Conservation (phyloP, 768 basidiomycete species). For the Termitomyces bulborhizus region DNA sequence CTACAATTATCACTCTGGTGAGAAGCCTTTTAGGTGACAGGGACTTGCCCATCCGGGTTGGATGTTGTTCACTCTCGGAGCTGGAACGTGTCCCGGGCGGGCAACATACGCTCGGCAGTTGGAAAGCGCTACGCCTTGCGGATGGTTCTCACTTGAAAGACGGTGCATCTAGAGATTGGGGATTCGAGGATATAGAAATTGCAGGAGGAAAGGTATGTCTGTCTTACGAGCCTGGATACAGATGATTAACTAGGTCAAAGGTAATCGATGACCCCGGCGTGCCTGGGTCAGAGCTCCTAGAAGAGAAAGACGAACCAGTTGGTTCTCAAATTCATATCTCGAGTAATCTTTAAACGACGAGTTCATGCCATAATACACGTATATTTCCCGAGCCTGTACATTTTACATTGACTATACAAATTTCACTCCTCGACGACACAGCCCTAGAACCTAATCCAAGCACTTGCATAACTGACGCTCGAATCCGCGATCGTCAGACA, state of each 20-base stretch:
- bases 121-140: slow-evolving; percentile 43
- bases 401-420: background rate
- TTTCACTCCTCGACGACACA: background rate
- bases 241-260: slow-evolving; percentile 23
- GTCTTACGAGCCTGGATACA: background rate
- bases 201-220: slow-evolving; percentile 48
- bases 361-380: background rate
- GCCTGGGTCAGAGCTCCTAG: slow-evolving; percentile 57
- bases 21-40: slow-evolving; percentile 52
- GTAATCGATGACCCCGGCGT: slow-evolving; percentile 67
- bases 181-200: slow-evolving; percentile 67
- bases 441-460: slow-evolving; percentile 59
- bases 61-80: slow-evolving; percentile 72
- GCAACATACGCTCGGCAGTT: slow-evolving; percentile 29
- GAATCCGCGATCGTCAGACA: slow-evolving; percentile 66
- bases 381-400: background rate
- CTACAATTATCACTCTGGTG: slow-evolving; percentile 62
- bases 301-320: slow-evolving; percentile 39
- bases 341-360: slow-evolving; percentile 28
- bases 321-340: slow-evolving; percentile 40
- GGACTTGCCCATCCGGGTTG: slow-evolving; percentile 49
- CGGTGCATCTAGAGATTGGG: slow-evolving; percentile 68
- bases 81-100: slow-evolving; percentile 30
- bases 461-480: slow-evolving; percentile 97
- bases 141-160: slow-evolving; percentile 55